Conservation (phyloP, 2,329 filamentous ascomycete genomes). For the Beauveria sp. region DNA sequence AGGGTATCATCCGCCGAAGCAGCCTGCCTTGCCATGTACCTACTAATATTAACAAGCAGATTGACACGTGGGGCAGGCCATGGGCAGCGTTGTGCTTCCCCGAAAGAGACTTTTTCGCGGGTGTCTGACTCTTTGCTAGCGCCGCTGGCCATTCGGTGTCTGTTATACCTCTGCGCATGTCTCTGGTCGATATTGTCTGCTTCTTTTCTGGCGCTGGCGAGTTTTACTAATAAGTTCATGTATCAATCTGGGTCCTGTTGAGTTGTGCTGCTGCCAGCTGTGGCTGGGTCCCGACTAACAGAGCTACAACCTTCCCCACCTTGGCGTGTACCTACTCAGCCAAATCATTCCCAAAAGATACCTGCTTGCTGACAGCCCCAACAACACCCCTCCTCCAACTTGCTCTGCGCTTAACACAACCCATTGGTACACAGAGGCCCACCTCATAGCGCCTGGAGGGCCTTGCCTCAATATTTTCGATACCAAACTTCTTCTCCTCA, state of each 20-base stretch:
- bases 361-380: not conserved
- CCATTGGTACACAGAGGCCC: slow-evolving; percentile 33
- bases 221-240: too few species aligned
- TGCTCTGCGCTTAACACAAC: slow-evolving; percentile 6
- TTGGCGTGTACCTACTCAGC: not conserved
- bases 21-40: not conserved
- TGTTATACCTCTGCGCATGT: too few species aligned
- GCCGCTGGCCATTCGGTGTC: not conserved
- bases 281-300: not conserved
- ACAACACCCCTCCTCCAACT: not conserved
- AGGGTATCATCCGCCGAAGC: not conserved
- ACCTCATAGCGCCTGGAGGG: slow-evolving; percentile 28
- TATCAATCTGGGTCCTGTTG: too few species aligned
- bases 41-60: not conserved
- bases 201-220: too few species aligned
- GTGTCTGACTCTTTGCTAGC: not conserved
- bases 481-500: slow-evolving; percentile 12
- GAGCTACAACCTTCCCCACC: not conserved
- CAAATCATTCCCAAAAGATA: not conserved
- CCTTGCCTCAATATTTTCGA: slow-evolving; percentile 11
- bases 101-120: not conserved
- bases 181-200: too few species aligned
- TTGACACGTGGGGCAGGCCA: not conserved
- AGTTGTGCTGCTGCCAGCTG: too few species aligned
- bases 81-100: not conserved